Base-by-base conservation (phyloP, 495 filamentous ascomycete species). In the Penicillium parvum region DNA sequence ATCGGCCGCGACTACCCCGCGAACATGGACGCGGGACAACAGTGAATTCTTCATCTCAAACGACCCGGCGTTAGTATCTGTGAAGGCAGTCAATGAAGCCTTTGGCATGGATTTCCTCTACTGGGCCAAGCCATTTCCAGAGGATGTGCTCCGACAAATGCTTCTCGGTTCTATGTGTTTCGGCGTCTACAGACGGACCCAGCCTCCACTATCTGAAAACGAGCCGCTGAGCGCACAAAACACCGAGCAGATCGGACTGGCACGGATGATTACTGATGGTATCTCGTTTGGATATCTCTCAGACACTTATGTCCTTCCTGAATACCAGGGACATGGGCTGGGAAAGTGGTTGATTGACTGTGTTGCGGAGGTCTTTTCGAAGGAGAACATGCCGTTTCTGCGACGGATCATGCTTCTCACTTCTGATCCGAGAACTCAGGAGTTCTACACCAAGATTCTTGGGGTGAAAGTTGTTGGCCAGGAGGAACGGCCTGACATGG, bases 221-320 rank as follows among this genome's bases (percentile, higher is more conserved):
- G 40, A 45, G 2, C 37, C 20, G 11, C 32, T 37, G 7, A 35
- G 21, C 8, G 17, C 44, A 14, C 40, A 52, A 7, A 47, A 47
- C 4, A 53, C 47, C 21, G 52, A 64, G 30, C 69, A 72, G 20
- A 66, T 86, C 22, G 84, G 82, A 5, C 63, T 86, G 9, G 80
- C 74, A n/a, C 74, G 83, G 8, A 52, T 85, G 11, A 58, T 86
- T 18, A 87, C 83, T 0, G 84, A 87, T 53, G 62, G 78, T 29
- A 69, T 75, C n/a, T 79, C 81, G 0, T 77, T 83, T 46, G 82
- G 69, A n/a, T 87, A 84, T 53, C 64, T 87, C 16, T 81, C 84
- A 10, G 84, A 87, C 47, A 79, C 85, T n/a, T 88, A 82, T 52
- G 64, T 88, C n/a, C 45, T 80, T 1, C 55, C 66, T 0, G 65